Evolutionary conservation across 139 green algal genomes (phyloP).

Genomic region (Chlamydomonas asymmetrica): DNA sequence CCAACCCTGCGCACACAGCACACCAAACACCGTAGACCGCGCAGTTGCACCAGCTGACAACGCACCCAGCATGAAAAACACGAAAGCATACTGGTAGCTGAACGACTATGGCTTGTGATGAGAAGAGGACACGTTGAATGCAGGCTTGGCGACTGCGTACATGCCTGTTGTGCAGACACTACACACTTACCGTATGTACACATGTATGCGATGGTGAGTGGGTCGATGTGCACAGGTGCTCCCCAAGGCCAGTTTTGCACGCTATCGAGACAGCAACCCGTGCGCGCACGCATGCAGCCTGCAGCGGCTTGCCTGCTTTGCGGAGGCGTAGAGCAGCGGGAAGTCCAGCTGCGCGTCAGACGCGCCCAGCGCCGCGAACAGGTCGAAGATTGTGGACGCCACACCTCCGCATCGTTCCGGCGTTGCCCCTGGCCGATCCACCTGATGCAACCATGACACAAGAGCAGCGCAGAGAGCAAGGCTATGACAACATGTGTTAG

Average conservation of each 20-base stretch:
- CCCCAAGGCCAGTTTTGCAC: too few species aligned
- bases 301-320: slow-evolving; percentile 58
- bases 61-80: too few species aligned
- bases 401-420: slow-evolving; percentile 65
- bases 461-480: background rate
- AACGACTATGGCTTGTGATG: too few species aligned
- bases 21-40: too few species aligned
- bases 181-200: too few species aligned
- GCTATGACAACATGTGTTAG: too few species aligned
- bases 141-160: too few species aligned
- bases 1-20: slow-evolving; percentile 67
- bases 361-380: slow-evolving; percentile 82
- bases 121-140: too few species aligned
- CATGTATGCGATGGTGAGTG: too few species aligned
- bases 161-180: too few species aligned
- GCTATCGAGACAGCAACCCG: slow-evolving; percentile 16
- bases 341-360: slow-evolving; percentile 91
- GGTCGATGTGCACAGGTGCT: background rate
- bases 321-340: slow-evolving; percentile 78
- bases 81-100: too few species aligned
- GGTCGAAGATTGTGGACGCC: slow-evolving; percentile 79
- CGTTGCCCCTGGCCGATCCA: slow-evolving; percentile 36
- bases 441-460: slow-evolving; percentile 8
- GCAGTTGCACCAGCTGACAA: background rate
- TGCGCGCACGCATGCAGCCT: background rate